phyloP scores from a whole-genome alignment of 1,284 basidiomycete species.

The Fomitopsis palustris region DNA sequence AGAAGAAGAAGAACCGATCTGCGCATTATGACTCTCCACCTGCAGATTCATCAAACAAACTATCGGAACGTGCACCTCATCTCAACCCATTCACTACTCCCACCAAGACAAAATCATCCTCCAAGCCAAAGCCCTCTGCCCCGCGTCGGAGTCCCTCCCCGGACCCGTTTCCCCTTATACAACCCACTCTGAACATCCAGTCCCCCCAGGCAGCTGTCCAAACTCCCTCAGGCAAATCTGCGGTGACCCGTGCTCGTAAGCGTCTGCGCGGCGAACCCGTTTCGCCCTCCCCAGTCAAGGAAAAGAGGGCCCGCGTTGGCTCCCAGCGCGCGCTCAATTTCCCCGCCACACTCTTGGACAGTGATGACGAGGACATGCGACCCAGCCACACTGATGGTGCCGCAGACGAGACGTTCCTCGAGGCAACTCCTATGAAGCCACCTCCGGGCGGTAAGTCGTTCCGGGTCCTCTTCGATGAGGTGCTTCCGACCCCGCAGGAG shows the following conservation, averaged over 20 bases:
- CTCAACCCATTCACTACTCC: constrained; percentile 56
- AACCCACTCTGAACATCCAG: constrained; percentile 13
- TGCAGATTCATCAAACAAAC: constrained; percentile 8
- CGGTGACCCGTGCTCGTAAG: constrained; percentile 69
- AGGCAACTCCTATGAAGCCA: constrained; percentile 67
- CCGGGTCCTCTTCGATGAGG: constrained; percentile 64
- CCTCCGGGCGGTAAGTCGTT: constrained; percentile 54
- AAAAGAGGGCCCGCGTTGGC: constrained; percentile 56
- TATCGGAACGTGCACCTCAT: constrained; percentile 19
- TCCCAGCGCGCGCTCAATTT: constrained; percentile 31
- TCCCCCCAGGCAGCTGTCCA: constrained; percentile 6
- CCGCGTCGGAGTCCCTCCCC: constrained; percentile 33
- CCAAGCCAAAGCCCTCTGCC: constrained; percentile 25
- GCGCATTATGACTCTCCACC: neutral
- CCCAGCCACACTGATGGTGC: neutral
- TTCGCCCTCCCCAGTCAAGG: constrained; percentile 74
- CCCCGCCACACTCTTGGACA: constrained; percentile 26
- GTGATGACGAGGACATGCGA: constrained; percentile 33
- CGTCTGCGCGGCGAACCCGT: constrained; percentile 76
- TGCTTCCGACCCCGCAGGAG: constrained; percentile 12
- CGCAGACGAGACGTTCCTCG: constrained; percentile 50
- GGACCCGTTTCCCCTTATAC: constrained; percentile 34
- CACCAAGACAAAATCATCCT: constrained; percentile 30
- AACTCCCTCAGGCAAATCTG: constrained; percentile 22
- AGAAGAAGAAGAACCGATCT: constrained; percentile 43